Base-by-base conservation (phyloP, 345 rosid genomes). In the Jatropha curcas region DNA sequence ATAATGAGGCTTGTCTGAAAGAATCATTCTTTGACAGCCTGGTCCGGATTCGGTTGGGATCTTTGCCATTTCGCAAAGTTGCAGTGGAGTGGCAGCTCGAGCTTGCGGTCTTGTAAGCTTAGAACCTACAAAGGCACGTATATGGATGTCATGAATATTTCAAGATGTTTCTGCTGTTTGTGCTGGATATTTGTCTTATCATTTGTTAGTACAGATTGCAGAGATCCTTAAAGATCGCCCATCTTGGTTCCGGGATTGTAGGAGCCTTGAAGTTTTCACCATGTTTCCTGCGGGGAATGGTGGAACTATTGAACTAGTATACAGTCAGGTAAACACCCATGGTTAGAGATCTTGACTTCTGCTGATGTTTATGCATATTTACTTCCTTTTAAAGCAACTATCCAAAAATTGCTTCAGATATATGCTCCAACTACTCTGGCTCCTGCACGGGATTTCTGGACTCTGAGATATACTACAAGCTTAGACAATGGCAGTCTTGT, bases 11-110 rank as follows among this genome's bases (percentile, higher is more conserved):
- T 22, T 67, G 57, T n/a, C 11, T 50, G 53, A 76, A 22, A 41
- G 6, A 2, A 57, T n/a, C 57, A 60, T 11, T 69, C 70, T 28
- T 72, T 70, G 59, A 61, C 85, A 92, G 99, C 99, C 99, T 96
- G 99, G 99, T 96, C 99, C 99, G 98, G 99, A 96, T 91, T 96
- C 96, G 83, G 98, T 92, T 92, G 99, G 99, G 84, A 95, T 95
- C 80, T 91, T 92, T 91, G 96, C 99, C 78, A 96, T 96, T 83
- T 96, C 99, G 68, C 98, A 91, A 86, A 90, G 97, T 83, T 91
- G 99, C 74, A 88, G 91, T 84, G 99, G 99, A 73, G 99, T 95
- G 89, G 99, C 99, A 77, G 99, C 99, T 82, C 88, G 99, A 87
- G 98, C 99, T 74, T 95, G 99, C 45, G 96, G 99, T 88, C 98